Conservation (phyloP, 352 stramenopile species). For the Globisporangium cylindrosporum region DNA sequence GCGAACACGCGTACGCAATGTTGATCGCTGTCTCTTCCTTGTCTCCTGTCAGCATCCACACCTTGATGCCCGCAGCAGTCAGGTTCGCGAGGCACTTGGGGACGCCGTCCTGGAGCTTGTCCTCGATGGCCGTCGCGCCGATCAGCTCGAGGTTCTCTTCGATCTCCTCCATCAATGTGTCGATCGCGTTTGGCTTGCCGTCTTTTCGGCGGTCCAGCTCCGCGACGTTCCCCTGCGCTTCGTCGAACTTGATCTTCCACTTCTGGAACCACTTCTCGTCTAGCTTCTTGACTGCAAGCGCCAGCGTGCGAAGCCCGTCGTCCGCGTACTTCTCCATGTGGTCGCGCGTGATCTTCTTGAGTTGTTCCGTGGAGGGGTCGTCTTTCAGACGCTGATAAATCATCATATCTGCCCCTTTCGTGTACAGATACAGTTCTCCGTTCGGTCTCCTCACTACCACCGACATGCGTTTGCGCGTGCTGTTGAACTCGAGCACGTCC, state of each 20-base stretch:
- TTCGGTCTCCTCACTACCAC: conserved; percentile 71
- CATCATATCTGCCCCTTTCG: conserved; percentile 93
- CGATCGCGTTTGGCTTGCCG: conserved; percentile 70
- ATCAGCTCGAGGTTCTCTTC: conserved; percentile 81
- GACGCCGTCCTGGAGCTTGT: conserved; percentile 91
- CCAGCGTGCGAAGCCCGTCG: conserved; percentile 82
- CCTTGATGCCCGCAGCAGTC: conserved; percentile 77
- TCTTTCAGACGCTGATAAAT: conserved; percentile 81
- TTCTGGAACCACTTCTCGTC: conserved; percentile 65
- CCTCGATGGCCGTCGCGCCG: conserved; percentile 90
- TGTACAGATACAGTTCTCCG: conserved; percentile 64
- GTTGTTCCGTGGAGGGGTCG: conserved; percentile 40
- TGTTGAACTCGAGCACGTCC: conserved; percentile 87
- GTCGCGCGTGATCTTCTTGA: conserved; percentile 61
- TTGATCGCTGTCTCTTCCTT: conserved; percentile 90
- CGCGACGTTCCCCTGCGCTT: conserved; percentile 55
- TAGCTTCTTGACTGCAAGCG: conserved; percentile 69
- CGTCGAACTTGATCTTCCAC: conserved; percentile 77
- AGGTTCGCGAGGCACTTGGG: conserved; percentile 80
- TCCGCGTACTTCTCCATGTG: conserved; percentile 85
- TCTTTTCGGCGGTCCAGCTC: conserved; percentile 82
- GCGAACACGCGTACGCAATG: conserved; percentile 87
- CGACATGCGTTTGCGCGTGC: conserved; percentile 97
- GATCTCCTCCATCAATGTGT: conserved; percentile 81
- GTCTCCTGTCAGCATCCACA: conserved; percentile 89